These are phyloP conservation scores for Nemophila menziesii DNA, from an alignment of 257 asterid genomes.

Conservation along the genomic window DNA sequence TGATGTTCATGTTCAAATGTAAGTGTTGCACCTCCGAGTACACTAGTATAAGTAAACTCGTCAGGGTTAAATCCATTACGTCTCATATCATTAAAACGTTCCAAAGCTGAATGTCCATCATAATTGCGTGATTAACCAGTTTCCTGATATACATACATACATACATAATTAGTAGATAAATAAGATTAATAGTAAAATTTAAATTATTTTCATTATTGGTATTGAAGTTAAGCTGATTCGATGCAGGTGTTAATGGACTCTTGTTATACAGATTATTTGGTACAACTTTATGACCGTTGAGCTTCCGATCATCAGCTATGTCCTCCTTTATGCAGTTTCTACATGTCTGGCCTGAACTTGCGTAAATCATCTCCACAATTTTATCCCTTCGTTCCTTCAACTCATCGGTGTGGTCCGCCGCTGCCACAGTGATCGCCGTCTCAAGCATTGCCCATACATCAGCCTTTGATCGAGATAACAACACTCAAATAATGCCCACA, in stretches of 20 bases:
- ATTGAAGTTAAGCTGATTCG: conserved; percentile 28
- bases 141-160: too few relatives aligned
- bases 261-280: conserved; percentile 21
- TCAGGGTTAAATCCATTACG: background rate
- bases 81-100: background rate
- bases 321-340: conserved; percentile 35
- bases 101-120: background rate
- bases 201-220: conserved; percentile 8
- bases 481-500: too few relatives aligned
- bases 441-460: conserved; percentile 75
- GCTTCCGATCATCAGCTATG: conserved; percentile 8
- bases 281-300: conserved; percentile 7
- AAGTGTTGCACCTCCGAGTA: background rate
- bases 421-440: conserved; percentile 70
- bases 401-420: conserved; percentile 52
- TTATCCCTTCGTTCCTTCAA: conserved; percentile 64
- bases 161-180: too few relatives aligned
- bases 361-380: conserved; percentile 60
- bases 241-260: conserved; percentile 63
- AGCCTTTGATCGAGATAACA: conserved; percentile 52
- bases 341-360: conserved; percentile 32
- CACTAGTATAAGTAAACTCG: background rate
- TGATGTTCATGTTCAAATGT: background rate
- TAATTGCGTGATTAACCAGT: background rate
- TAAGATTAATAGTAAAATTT: too few relatives aligned